Base-by-base conservation (phyloP, 208 protist genomes). In the Wallacemonas sp. region DNA sequence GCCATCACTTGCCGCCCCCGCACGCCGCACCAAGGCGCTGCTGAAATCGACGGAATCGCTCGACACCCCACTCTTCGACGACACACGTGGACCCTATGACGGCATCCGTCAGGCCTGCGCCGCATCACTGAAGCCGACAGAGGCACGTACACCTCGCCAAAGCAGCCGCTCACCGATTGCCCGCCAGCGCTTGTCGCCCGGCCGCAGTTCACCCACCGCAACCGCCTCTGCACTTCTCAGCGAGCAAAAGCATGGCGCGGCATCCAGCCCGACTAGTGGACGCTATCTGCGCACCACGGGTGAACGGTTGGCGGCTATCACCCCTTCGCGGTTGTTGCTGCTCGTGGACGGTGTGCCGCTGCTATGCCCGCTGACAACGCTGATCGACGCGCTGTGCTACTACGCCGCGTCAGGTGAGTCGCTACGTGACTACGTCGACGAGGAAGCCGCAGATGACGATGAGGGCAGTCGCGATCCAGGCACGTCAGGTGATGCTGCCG, bases 321-420 rank as follows among this genome's bases (percentile, higher is more conserved):
- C 17, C 5, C 33, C 44, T 3, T 42, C 15, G 21, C 69, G 67
- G 8, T 45, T 85, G 55, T 61, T 85, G 29, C 65, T 83, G 37
- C 72, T 85, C 55, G 36, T 85, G 15, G 63, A 79, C 57, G 65
- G 64, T 21, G 54, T 66, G 19, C 69, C 73, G 19, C 54, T 85
- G 33, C n/a, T 78, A 17, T 76, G 66, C 17, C 75, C 70, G 5
- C 64, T 81, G 46, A 71, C 65, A 9, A 81, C 74, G 17, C n/a
- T 85, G 39, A 36, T 85, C 17, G 76, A 81, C 37, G 75, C 58
- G 0, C 59, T 85, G 6, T 59, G 46, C 44, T 52, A 63, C 32
- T 72, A 70, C 54, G 52, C 75, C 6, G 34, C 36, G 2, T 71
- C 42, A 19, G 79, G 71, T 8, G 45, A 26, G 21, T 71, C 66